Evolutionary conservation across 2,329 filamentous ascomycete species (phyloP), one percentile per base, ranked within the genome.

Genomic region (Periconia macrospinosa): DNA sequence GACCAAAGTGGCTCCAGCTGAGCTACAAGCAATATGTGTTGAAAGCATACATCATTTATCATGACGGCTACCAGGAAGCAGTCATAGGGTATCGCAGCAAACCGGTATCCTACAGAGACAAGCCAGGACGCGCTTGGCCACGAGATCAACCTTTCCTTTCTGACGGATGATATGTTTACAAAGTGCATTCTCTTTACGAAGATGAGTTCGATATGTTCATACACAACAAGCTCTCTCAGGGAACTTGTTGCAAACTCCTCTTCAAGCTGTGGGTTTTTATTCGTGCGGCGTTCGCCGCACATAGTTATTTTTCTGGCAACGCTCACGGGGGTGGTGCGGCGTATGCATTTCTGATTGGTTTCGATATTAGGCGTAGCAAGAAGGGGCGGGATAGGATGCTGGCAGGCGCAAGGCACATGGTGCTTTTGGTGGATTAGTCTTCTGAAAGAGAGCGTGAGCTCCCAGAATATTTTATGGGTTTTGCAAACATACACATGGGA

Each of bases 1-100:
- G 70, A 74, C 41, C 67, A 71, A 41, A 72, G 70, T 17, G 72
- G 70, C 6, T 64, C 70, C 17, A 72, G 66, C 58, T 70, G 56
- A 57, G 45, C 14, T 20, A 3, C 15, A n/a, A 37, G 33, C 3
- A 37, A n/a, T n/a, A 13, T 37, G 33, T 13, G 11, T 6, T 37
- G 11, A 37, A 37, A 13, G 33, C 15, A 37, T 13, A 37, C 33
- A 37, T 37, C 11, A n/a, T 37, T n/a, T n/a, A 37, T 37, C 15
- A n/a, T 6, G 6, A 37, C 6, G 11, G 11, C 33, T 37, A 14
- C 33, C 15, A 37, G 33, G 33, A n/a, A 37, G 33, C 33, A 37
- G 15, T 43, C n/a, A 18, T 9, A 15, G 15, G 14, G 40, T 18
- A 41, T 43, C 23, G 23, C n/a, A 20, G n/a, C 44, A 8, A n/a